A percentile compares a stretch with the other conserved stretches of the same genome.
Conservation (phyloP, 225 moss, liverwort and hornwort genomes). For the Physcomitrellopsis africana region DNA sequence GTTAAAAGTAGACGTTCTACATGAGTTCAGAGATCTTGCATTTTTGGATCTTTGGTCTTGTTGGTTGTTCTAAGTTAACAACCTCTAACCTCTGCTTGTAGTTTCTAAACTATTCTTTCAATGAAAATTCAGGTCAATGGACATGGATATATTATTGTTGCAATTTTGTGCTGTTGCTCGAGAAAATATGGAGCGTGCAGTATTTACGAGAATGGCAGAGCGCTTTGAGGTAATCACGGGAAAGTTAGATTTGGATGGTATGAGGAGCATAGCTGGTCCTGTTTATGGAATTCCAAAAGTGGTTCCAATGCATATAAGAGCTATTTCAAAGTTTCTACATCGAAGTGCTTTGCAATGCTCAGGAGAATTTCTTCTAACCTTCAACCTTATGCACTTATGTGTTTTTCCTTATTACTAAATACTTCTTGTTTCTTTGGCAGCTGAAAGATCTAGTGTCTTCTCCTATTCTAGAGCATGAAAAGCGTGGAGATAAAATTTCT, state of each 20-base stretch:
- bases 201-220: slow-evolving; percentile 68
- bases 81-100: slow-evolving; percentile 18
- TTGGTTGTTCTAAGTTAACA: not conserved
- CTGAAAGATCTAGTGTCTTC: slow-evolving; percentile 46
- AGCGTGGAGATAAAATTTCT: slow-evolving; percentile 48
- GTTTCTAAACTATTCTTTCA: slow-evolving; percentile 13
- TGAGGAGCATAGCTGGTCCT: not conserved
- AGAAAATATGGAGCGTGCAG: slow-evolving; percentile 64
- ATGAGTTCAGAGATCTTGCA: not conserved
- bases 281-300: not conserved
- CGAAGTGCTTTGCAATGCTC: not conserved
- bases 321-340: slow-evolving; percentile 3
- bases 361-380: not conserved
- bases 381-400: not conserved
- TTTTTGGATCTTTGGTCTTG: not conserved
- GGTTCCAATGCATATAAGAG: not conserved
- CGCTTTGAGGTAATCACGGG: slow-evolving; percentile 52
- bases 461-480: slow-evolving; percentile 30
- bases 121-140: slow-evolving; percentile 59
- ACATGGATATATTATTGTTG: slow-evolving; percentile 68
- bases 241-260: not conserved
- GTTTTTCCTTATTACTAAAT: slow-evolving; percentile 19
- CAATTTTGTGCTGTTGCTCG: slow-evolving; percentile 72
- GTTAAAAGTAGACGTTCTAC: not conserved
- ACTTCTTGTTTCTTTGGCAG: slow-evolving; percentile 32